Base-by-base conservation (phyloP, 805 yeast species). In the Ogataea nitratoaversa region DNA sequence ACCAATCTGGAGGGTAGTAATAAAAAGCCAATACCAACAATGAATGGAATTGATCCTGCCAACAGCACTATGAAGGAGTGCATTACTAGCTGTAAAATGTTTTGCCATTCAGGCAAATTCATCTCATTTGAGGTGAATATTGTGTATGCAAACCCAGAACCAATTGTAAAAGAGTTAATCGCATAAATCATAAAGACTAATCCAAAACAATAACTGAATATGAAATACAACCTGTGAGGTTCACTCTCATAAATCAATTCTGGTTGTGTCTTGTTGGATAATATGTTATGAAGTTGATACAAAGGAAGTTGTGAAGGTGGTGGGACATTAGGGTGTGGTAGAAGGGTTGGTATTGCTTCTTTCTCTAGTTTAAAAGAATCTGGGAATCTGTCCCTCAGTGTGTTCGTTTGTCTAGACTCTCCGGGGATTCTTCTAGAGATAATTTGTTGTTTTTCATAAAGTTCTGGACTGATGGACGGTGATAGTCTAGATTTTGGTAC, bases 241-340 rank as follows among this genome's bases (percentile, higher is more conserved):
- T 87, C 95, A 19, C 89, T 78, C 66, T 85, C 91, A 61, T 86
- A 87, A 32, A 86, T 71, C 39, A 86, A 66, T 53, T 85, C 95
- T 1, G 91, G 91, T 35, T 73, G 71, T 11, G 62, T 63, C 49
- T 80, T 76, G 30, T 66, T 63, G 5, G 50, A 34, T 44, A 86
- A 63, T 9, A 75, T 70, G 41, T 72, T 72, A 50, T 82, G 66
- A 63, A 87, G 79, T 56, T 82, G 82, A 6, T 76, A 64, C 48
- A 87, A 74, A 4, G 78, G 68, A 54, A 74, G 62, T 28, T 72
- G 70, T 1, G 83, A 77, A 2, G 85, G 84, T 27, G 79, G 74
- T 8, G 95, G 95, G 9, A 84, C 86, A 12, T 84, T 85, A 0
- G 89, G 85, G 41, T 82, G 70, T 9, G 93, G 93, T 28, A 84